Evolutionary conservation across 2,329 filamentous ascomycete species (phyloP).

Genomic region (Colletotrichum incanum): DNA sequence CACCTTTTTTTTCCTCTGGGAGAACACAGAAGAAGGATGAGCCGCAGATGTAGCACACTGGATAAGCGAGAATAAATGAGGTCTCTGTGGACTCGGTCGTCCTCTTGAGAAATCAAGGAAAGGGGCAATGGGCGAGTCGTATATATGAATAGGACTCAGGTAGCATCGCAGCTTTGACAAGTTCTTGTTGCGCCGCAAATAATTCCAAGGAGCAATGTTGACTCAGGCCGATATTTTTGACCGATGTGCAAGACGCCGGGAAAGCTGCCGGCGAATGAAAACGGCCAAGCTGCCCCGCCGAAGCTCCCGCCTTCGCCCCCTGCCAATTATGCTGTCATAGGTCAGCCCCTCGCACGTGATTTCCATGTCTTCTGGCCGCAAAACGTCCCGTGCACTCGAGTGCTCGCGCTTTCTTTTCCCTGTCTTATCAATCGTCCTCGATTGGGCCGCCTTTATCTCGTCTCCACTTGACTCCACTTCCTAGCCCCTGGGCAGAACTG

Average conservation of each 20-base stretch:
- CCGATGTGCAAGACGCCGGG: slow-evolving; percentile 7
- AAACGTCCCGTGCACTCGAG: background rate
- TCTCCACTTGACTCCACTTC: slow-evolving; percentile 6
- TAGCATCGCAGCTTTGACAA: slow-evolving; percentile 21
- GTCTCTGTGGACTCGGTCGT: background rate
- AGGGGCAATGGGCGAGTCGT: slow-evolving; percentile 1
- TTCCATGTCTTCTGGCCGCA: background rate
- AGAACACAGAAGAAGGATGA: background rate
- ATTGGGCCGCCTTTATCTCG: slow-evolving; percentile 11
- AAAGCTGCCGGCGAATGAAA: slow-evolving; percentile 37
- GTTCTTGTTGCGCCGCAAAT: slow-evolving; percentile 12
- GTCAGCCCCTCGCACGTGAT: slow-evolving; percentile 30
- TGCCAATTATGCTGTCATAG: slow-evolving; percentile 16
- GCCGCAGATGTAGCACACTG: background rate
- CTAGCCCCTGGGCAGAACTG: background rate
- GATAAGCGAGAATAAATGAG: background rate
- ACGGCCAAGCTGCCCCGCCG: slow-evolving; percentile 27
- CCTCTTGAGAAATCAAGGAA: background rate
- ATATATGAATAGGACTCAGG: slow-evolving; percentile 1
- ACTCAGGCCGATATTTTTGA: slow-evolving; percentile 41
- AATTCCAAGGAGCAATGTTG: slow-evolving; percentile 5
- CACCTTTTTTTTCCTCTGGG: background rate
- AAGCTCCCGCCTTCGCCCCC: background rate
- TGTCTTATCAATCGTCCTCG: background rate
- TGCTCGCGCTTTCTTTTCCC: background rate